phyloP scores from a whole-genome alignment of 2,329 filamentous ascomycete species.

The Orbilia quercus region DNA sequence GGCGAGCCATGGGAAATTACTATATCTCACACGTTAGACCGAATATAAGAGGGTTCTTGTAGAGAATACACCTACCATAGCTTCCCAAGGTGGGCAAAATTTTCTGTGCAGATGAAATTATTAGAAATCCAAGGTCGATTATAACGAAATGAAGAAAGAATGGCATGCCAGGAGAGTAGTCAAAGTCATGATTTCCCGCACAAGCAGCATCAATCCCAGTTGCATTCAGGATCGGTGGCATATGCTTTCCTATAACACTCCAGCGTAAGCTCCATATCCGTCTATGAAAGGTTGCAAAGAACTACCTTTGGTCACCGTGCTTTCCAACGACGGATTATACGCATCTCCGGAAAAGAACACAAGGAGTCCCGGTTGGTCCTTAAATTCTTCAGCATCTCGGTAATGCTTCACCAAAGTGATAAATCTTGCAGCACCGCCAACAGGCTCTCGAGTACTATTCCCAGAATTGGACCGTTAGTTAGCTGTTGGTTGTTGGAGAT shows the following conservation, averaged over 20 bases:
- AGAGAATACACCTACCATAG: slow-evolving; percentile 67
- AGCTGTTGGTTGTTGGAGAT: slow-evolving; percentile 6
- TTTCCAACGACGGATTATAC: slow-evolving; percentile 91
- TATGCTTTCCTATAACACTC: slow-evolving; percentile 71
- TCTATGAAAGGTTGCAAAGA: not conserved
- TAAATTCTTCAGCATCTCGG: slow-evolving; percentile 70
- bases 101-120: slow-evolving; percentile 16
- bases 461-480: not conserved
- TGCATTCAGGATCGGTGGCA: slow-evolving; percentile 84
- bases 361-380: slow-evolving; percentile 73
- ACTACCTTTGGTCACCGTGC: slow-evolving; percentile 82
- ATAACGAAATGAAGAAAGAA: slow-evolving; percentile 54
- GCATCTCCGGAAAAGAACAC: slow-evolving; percentile 92
- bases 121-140: not conserved
- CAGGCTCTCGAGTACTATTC: slow-evolving; percentile 77
- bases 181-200: slow-evolving; percentile 82
- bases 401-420: slow-evolving; percentile 82
- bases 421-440: slow-evolving; percentile 84
- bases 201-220: slow-evolving; percentile 79
- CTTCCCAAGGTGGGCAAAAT: slow-evolving; percentile 62
- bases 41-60: not conserved
- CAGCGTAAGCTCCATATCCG: slow-evolving; percentile 62
- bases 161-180: slow-evolving; percentile 88
- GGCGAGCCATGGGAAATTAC: slow-evolving; percentile 88
- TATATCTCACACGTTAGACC: slow-evolving; percentile 66